phyloP scores from a whole-genome alignment of 805 yeast species.

The Kodamaea hsintzibuensis region DNA sequence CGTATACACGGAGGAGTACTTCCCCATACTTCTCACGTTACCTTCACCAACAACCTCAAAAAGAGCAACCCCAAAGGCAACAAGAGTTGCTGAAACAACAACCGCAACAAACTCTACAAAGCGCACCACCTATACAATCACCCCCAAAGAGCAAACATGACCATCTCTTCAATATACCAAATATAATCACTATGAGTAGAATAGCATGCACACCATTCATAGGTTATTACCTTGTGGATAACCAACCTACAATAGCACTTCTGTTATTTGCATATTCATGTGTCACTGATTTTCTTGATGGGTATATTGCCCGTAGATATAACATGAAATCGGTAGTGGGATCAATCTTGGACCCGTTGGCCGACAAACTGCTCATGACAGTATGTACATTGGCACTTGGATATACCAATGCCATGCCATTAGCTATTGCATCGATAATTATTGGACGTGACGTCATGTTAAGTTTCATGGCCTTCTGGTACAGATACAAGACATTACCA shows the following conservation, averaged over 20 bases:
- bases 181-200: constrained; percentile 77
- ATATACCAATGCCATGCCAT: constrained; percentile 67
- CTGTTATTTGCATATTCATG: constrained; percentile 81
- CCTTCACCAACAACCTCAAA: not conserved
- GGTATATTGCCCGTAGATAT: constrained; percentile 81
- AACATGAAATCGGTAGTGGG: constrained; percentile 82
- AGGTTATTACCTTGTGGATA: constrained; percentile 72
- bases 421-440: constrained; percentile 60
- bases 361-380: constrained; percentile 89
- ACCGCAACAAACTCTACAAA: not conserved
- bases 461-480: constrained; percentile 68
- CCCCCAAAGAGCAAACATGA: not conserved
- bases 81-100: not conserved
- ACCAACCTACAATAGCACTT: constrained; percentile 64
- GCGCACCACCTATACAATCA: not conserved
- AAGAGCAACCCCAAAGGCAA: not conserved
- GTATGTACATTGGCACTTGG: constrained; percentile 79
- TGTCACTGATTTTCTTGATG: constrained; percentile 89
- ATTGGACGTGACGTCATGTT: constrained; percentile 82
- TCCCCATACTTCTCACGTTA: not conserved
- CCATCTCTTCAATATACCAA: constrained; percentile 54
- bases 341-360: constrained; percentile 90
- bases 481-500: constrained; percentile 73
- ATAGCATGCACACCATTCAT: constrained; percentile 81
- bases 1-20: not conserved